Base-by-base conservation (phyloP, 306 rosid genomes). In the Coriaria nepalensis region DNA sequence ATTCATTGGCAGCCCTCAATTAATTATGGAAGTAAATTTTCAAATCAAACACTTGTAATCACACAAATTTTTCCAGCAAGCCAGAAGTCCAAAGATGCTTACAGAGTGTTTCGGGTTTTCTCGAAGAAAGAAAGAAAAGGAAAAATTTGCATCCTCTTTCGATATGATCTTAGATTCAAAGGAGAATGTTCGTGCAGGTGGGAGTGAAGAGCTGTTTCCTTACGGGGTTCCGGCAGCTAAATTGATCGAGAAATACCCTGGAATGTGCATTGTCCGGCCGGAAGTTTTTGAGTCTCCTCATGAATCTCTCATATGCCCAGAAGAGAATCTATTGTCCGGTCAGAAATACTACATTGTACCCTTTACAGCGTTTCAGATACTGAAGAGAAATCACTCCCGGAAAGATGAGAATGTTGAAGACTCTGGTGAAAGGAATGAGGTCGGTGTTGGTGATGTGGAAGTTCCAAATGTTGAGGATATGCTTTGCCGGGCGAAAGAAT, bases 241-340 rank as follows among this genome's bases (percentile, higher is more conserved):
- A 40, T 37, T 87, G 73, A 76, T 87, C 69, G 57, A 54, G 45
- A 80, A 74, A 55, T 69, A 80, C 55, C 93, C 85, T 4, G 93
- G 86, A 8, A 80, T 74, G 71, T 73, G 74, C 43, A 57, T 80
- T 33, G 79, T 82, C 4, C 53, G 45, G 47, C 87, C 87, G 0
- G 79, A 87, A 11, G 92, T 87, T 35, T 80, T 80, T 73, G 78
- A 33, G 57, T 36, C 48, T 48, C 94, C 94, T 20, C 87, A 78
- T 4, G 54, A 63, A 12, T 71, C 93, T n/a, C 62, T 83, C 10
- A 32, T 83, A 7, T 53, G 64, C 68, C 58, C 64, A 4, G 81
- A 76, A 20, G 83, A 76, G 43, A 40, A 59, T 35, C 73, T 87
- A 35, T 12, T 68, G 33, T 76, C 79, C 10, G 88, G 96, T 58